These are phyloP conservation scores for Tuber indicum DNA, from an alignment of 495 filamentous ascomycete species.

Conservation along the genomic window DNA sequence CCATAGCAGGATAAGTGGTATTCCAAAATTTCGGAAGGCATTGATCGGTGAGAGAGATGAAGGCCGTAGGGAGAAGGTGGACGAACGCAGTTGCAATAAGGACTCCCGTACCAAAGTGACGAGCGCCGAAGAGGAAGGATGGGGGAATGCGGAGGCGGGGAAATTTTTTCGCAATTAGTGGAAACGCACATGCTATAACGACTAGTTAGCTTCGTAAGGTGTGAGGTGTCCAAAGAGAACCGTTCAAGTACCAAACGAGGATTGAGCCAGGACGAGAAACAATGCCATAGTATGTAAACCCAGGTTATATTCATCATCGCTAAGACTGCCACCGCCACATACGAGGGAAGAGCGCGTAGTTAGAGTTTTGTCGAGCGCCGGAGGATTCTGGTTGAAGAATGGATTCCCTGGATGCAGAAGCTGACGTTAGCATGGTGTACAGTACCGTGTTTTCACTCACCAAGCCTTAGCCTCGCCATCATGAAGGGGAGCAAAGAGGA, in stretches of 20 bases:
- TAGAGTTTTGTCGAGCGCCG: slow-evolving; percentile 35
- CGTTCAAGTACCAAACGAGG: slow-evolving; percentile 57
- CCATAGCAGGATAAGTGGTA: slow-evolving; percentile 64
- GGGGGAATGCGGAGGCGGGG: slow-evolving; percentile 44
- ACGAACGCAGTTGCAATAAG: slow-evolving; percentile 83
- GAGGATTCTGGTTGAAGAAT: slow-evolving; percentile 36
- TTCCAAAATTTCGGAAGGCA: slow-evolving; percentile 73
- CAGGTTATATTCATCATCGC: slow-evolving; percentile 39
- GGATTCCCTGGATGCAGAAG: slow-evolving; percentile 28
- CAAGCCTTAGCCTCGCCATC: neutral
- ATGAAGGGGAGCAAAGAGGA: neutral
- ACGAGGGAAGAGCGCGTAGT: slow-evolving; percentile 34
- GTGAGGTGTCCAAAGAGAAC: neutral
- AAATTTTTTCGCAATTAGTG: slow-evolving; percentile 50
- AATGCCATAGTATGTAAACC: slow-evolving; percentile 66
- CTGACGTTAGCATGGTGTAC: slow-evolving; percentile 7
- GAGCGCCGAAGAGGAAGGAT: slow-evolving; percentile 62
- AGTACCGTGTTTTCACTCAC: neutral
- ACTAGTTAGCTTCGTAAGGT: neutral
- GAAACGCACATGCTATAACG: slow-evolving; percentile 53
- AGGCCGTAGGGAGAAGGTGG: slow-evolving; percentile 75
- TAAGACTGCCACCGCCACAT: slow-evolving; percentile 30
- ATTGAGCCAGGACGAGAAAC: slow-evolving; percentile 64
- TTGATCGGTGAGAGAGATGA: slow-evolving; percentile 68
- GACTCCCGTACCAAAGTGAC: slow-evolving; percentile 81